A percentile compares a stretch with the other conserved stretches of the same genome.
Evolutionary conservation across 108 stramenopile species (phyloP).

Genomic region (Fragilaria radians): DNA sequence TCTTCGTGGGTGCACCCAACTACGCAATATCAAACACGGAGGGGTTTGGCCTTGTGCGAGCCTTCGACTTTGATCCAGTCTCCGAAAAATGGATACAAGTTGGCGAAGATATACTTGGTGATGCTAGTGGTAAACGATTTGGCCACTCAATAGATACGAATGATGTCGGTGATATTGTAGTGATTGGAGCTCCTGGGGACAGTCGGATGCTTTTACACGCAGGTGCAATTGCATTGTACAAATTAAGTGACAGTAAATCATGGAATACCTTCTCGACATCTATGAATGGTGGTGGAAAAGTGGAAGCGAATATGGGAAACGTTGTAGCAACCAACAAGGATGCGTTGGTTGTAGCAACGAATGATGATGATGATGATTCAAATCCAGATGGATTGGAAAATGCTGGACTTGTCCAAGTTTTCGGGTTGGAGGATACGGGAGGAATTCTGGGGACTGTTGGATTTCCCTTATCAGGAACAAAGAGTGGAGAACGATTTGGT

Average conservation of each 20-base stretch:
- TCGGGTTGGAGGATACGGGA: neutral
- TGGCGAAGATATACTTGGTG: neutral
- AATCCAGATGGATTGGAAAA: neutral
- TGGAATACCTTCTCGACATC: neutral
- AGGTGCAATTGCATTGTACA: neutral
- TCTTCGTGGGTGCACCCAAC: neutral
- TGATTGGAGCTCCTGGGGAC: neutral
- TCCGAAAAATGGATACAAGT: neutral
- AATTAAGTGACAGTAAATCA: neutral
- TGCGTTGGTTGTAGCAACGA: neutral
- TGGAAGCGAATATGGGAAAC: neutral
- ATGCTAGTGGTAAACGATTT: neutral
- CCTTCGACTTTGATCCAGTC: neutral
- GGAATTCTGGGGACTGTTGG: neutral
- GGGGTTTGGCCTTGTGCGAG: neutral
- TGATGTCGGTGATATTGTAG: neutral
- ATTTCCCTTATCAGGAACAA: neutral
- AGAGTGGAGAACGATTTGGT: neutral
- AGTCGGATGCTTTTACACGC: neutral
- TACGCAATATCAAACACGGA: neutral
- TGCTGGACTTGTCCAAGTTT: neutral
- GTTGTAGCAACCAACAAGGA: neutral
- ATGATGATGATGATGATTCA: neutral
- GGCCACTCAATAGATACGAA: neutral
- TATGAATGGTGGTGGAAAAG: neutral